Evolutionary conservation across 805 yeast genomes (phyloP).

Genomic region (Pichia ethanolica): DNA sequence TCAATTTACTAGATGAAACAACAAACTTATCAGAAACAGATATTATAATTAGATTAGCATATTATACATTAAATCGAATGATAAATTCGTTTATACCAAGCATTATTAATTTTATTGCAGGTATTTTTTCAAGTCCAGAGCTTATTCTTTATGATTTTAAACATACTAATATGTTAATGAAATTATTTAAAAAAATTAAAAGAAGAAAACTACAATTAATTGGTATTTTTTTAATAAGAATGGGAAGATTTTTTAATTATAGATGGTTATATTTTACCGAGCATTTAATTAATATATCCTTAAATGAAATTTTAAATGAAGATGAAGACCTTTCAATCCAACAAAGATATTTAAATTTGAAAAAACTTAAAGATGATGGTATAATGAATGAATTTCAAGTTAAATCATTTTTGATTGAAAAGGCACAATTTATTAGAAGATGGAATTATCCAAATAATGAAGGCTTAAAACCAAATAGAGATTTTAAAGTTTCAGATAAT

Average conservation of each 20-base stretch:
- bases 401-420: constrained; percentile 1
- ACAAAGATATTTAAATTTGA: constrained; percentile 2
- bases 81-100: constrained; percentile 7
- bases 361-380: background rate
- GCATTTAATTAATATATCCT: background rate
- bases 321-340: background rate
- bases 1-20: background rate
- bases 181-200: background rate
- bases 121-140: background rate
- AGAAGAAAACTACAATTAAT: background rate
- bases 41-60: constrained; percentile 2
- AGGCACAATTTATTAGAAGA: constrained; percentile 3
- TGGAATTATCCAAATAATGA: constrained; percentile 3
- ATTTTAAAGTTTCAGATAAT: background rate
- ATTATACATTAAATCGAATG: background rate
- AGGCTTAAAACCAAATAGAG: background rate
- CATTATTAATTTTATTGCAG: background rate
- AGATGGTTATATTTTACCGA: background rate
- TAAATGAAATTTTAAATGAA: background rate
- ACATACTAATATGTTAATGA: background rate
- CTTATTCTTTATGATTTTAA: background rate
- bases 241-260: background rate
- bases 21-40: background rate
- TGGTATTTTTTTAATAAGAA: constrained; percentile 7
- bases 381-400: background rate